phyloP scores from a whole-genome alignment of 1,139 yeast genomes.

The Blastobotrys aristatus region DNA sequence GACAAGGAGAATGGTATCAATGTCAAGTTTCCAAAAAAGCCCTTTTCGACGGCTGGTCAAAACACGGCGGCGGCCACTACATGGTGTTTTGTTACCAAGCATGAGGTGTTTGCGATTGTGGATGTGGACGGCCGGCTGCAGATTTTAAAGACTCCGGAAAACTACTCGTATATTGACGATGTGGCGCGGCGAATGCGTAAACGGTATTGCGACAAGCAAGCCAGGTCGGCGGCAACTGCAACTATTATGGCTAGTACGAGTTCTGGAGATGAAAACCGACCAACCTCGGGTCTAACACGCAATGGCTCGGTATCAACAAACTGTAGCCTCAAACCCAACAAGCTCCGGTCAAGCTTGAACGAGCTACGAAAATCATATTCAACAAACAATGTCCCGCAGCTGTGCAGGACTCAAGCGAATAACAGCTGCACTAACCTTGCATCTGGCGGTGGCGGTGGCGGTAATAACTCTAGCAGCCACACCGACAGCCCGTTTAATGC shows the following conservation, averaged over 20 bases:
- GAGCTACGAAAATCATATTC: constrained; percentile 3
- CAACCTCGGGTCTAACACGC: neutral
- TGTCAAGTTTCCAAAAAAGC: too few relatives aligned
- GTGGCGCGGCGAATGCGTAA: constrained; percentile 15
- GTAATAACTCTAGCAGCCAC: neutral
- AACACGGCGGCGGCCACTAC: too few relatives aligned
- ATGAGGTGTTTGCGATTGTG: constrained; percentile 15
- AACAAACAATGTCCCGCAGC: constrained; percentile 1
- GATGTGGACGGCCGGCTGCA: constrained; percentile 14
- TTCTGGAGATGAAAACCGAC: neutral
- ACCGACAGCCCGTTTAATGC: neutral
- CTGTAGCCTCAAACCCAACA: too few relatives aligned
- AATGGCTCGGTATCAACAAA: neutral
- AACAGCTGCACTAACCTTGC: too few relatives aligned
- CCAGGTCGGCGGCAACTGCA: too few relatives aligned
- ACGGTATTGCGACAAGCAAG: constrained; percentile 9
- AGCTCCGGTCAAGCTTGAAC: constrained; percentile 1
- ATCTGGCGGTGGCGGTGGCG: neutral
- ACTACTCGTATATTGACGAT: constrained; percentile 15
- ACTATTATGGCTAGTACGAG: too few relatives aligned
- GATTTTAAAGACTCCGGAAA: constrained; percentile 12
- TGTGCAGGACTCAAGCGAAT: too few relatives aligned
- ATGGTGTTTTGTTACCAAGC: constrained; percentile 18
- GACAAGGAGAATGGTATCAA: too few relatives aligned
- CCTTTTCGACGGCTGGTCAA: too few relatives aligned